Evolutionary conservation across 495 filamentous ascomycete genomes (phyloP).

Genomic region (Apodospora peruviana): DNA sequence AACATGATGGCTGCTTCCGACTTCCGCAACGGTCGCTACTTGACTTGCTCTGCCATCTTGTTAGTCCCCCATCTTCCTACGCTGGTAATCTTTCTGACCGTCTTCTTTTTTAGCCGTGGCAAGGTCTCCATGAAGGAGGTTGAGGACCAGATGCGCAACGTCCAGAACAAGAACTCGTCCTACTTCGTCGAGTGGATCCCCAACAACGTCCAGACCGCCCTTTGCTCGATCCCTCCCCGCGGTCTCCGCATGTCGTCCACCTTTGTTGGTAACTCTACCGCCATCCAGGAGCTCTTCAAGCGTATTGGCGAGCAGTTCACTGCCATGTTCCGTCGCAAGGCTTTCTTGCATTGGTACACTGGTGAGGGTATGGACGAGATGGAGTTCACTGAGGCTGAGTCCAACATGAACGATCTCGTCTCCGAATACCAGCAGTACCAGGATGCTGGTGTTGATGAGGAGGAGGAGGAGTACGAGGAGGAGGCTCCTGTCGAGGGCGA

Average conservation of each 20-base stretch:
- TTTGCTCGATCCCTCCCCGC: conserved; percentile 97
- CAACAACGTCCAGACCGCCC: conserved; percentile 99
- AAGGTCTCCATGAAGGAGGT: conserved; percentile 99
- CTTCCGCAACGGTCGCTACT: conserved; percentile 99
- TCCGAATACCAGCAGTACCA: conserved; percentile 99
- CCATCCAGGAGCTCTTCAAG: conserved; percentile 99
- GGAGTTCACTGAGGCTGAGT: conserved; percentile 99
- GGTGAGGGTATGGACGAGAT: conserved; percentile 99
- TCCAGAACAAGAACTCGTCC: conserved; percentile 99
- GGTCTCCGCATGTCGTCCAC: conserved; percentile 99
- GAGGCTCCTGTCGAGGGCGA: conserved; percentile 51
- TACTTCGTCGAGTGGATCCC: conserved; percentile 99
- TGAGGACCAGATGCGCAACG: conserved; percentile 99
- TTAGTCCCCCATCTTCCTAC: conserved; percentile 23
- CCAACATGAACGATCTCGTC: conserved; percentile 99
- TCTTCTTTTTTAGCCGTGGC: conserved; percentile 80
- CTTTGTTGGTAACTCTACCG: conserved; percentile 98
- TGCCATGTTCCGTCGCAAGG: conserved; percentile 99
- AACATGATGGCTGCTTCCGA: conserved; percentile 99
- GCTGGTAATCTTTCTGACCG: conserved; percentile 31
- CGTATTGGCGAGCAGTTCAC: conserved; percentile 99
- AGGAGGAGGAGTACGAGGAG: conserved; percentile 62
- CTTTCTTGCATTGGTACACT: conserved; percentile 99
- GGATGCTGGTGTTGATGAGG: conserved; percentile 81
- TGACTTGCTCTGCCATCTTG: conserved; percentile 99